Base-by-base conservation (phyloP, 345 rosid genomes). In the Durio zibethinus region DNA sequence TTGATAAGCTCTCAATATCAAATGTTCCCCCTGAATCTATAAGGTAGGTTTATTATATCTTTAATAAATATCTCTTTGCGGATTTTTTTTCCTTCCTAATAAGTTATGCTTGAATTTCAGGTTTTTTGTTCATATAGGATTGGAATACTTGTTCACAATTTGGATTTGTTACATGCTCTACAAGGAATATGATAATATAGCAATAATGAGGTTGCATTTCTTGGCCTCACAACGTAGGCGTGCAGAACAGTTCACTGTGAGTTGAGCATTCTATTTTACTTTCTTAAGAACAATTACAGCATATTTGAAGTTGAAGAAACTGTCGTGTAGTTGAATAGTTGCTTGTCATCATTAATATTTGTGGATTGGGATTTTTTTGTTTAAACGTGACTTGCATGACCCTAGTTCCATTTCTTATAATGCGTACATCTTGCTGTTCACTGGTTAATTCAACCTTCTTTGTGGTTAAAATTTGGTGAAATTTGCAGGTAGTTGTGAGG, bases 161-260 rank as follows among this genome's bases (percentile, higher is more conserved):
- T 96, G 97, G 97, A 90, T 85, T 38, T 96, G 99, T 86, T 86
- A 78, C 89, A 72, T 96, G 94, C 99, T 96, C 35, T 96, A 93
- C 88, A 89, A 88, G 86, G 98, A 96, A 76, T 96, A 93, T 78
- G 90, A 84, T 73, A 82, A 77, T 72, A 86, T 96, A 18, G 93
- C 97, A 35, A 81, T 80, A 20, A 91, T 96, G 97, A 92, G 99
- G 87, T 82, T 93, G 77, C 86, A 62, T 57, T 93, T 92, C 84
- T 79, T 93, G 91, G 97, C 90, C 83, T 85, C 97, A 10, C 92
- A 96, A 66, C 80, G 83, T 38, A 85, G 97, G 84, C 87, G 86
- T 81, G 87, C 94, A 4, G 98, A 93, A 76, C 99, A 96, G 85
- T 96, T 96, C 82, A 93, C 97, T 5, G 98, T 96, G 82, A 91